Conservation (phyloP, 805 yeast genomes). For the Saturnispora diversa region DNA sequence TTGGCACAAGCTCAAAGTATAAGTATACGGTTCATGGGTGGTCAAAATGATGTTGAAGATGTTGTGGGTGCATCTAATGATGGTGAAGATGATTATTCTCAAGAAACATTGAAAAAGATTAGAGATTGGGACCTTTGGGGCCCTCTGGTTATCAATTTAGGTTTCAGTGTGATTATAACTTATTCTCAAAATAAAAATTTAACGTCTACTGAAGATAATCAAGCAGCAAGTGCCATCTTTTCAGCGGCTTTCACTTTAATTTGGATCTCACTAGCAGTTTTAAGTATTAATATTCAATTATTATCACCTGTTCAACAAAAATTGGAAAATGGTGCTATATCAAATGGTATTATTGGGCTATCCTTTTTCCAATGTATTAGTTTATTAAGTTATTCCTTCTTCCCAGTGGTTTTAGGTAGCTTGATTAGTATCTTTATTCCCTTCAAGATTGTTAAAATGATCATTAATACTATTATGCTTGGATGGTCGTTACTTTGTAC, state of each 20-base stretch:
- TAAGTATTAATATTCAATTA: conserved; percentile 47
- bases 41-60: conserved; percentile 20
- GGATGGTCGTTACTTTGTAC: conserved; percentile 48
- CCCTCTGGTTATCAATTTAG: conserved; percentile 44
- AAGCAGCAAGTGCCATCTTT: conserved; percentile 40
- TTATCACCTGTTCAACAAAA: conserved; percentile 39
- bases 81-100: conserved; percentile 27
- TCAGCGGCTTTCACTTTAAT: conserved; percentile 46
- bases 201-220: conserved; percentile 17
- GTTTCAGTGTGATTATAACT: conserved; percentile 42
- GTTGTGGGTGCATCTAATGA: conserved; percentile 16
- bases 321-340: conserved; percentile 22
- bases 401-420: conserved; percentile 46
- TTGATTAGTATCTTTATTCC: conserved; percentile 36
- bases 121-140: conserved; percentile 62
- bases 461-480: conserved; percentile 34
- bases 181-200: conserved; percentile 31
- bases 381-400: conserved; percentile 48
- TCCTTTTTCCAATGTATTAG: conserved; percentile 49
- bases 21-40: conserved; percentile 17
- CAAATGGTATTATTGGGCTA: conserved; percentile 32
- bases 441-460: conserved; percentile 37
- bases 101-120: conserved; percentile 29
- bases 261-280: conserved; percentile 41
- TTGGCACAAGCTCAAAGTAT: conserved; percentile 20